Percentiles rank a stretch among this genome's conserved stretches.
These are phyloP conservation scores for Cladophialophora bantiana DNA, from an alignment of 2,329 filamentous ascomycete genomes.

Conservation along the genomic window DNA sequence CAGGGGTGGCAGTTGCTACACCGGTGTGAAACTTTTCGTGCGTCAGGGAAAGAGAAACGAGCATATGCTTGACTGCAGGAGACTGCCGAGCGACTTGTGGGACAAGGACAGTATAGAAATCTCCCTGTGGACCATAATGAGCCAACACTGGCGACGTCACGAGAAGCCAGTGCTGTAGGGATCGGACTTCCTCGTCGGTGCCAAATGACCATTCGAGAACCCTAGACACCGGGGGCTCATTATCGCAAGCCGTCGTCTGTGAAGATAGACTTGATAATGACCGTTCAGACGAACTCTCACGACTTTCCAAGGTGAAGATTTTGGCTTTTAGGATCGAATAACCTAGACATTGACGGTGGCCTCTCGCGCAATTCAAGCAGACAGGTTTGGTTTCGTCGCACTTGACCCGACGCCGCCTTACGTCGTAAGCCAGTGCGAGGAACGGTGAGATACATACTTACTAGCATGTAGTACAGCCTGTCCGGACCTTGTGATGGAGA, in stretches of 20 bases:
- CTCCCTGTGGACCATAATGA: constrained; percentile 21
- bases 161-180: constrained; percentile 16
- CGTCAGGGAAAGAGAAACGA: constrained; percentile 22
- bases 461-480: constrained; percentile 51
- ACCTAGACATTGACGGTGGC: constrained; percentile 45
- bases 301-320: constrained; percentile 3
- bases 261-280: not conserved
- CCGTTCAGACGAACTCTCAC: not conserved
- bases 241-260: not conserved
- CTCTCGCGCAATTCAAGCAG: constrained; percentile 45
- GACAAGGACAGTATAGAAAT: constrained; percentile 20
- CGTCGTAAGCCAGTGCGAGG: not conserved
- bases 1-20: not conserved
- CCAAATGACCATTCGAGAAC: constrained; percentile 18
- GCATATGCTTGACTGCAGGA: constrained; percentile 18
- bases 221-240: not conserved
- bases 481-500: constrained; percentile 40
- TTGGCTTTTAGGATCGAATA: constrained; percentile 36
- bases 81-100: constrained; percentile 23
- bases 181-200: constrained; percentile 16
- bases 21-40: constrained; percentile 15
- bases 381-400: constrained; percentile 47
- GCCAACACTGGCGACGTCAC: constrained; percentile 19
- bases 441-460: not conserved
- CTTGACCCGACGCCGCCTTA: constrained; percentile 47